phyloP scores from a whole-genome alignment of 2,329 filamentous ascomycete genomes.

The Colletotrichum acutatum region DNA sequence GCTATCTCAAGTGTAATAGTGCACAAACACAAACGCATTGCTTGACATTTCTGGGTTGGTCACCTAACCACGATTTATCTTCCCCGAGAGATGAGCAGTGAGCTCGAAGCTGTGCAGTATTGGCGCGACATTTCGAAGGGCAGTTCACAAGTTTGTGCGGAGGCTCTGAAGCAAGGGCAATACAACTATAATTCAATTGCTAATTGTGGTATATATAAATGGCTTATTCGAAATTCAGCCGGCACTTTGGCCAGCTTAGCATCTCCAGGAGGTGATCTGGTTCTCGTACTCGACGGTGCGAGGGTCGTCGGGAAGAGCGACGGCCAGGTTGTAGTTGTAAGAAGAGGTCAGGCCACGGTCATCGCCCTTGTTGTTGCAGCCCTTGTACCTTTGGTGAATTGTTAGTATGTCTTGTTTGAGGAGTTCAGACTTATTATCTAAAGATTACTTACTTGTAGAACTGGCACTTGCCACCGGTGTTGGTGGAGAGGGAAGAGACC shows the following conservation, averaged over 20 bases:
- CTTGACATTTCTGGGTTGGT: neutral
- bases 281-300: conserved; percentile 26
- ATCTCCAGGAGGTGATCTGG: conserved; percentile 31
- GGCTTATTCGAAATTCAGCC: neutral
- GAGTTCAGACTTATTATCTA: fast-evolving
- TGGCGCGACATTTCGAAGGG: too few relatives aligned
- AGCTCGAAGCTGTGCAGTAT: neutral
- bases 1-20: neutral
- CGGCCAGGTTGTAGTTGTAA: conserved; percentile 28
- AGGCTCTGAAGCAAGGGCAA: too few relatives aligned
- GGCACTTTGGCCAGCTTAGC: neutral
- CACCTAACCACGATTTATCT: neutral
- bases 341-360: conserved; percentile 25
- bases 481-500: conserved; percentile 20
- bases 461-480: conserved; percentile 29
- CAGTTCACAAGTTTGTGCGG: neutral
- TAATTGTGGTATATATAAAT: too few relatives aligned
- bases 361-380: conserved; percentile 32
- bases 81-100: neutral
- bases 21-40: neutral
- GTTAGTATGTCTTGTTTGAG: neutral
- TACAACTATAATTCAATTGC: neutral
- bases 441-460: conserved; percentile 21
- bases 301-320: conserved; percentile 18
- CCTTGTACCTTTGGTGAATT: conserved; percentile 1